Base-by-base conservation (phyloP, 495 filamentous ascomycete species). In the Amniculicola lignicola region DNA sequence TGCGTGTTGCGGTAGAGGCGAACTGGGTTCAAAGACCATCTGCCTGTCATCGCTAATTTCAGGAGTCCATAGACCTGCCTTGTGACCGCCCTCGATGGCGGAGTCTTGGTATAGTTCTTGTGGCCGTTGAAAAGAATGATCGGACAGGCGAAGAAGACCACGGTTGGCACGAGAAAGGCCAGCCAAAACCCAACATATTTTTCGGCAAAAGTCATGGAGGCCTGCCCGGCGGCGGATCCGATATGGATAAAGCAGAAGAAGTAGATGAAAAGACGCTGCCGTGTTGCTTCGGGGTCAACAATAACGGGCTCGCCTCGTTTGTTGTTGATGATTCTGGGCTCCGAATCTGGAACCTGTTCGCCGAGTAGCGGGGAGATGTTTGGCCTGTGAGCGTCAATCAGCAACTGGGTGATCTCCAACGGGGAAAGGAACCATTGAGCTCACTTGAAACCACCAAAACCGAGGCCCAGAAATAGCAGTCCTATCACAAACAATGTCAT, bases 121-220 rank as follows among this genome's bases (percentile, higher is more conserved):
- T 23, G 19, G n/a, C 7, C 9, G 7, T 4, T 7, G 19, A 9
- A 51, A 2, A 57, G 22, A 2, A 49, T 33, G 19, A 33, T 11
- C 3, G 45, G 45, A 41, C 46, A 55, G 9, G 35, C 16, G 12
- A 44, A 19, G 19, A 40, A 50, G 14, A 29, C 24, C 5, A 57
- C 29, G 3, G 45, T 25, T 24, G 53, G 36, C 14, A 52, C 16
- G 7, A 35, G 65, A 60, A 68, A 89, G 0, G 83, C 74, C n/a
- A 88, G 75, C 77, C 81, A 90, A 72, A 88, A 90, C 15, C 86
- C 86, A 43, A 89, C 80, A 46, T 86, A 86, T 54, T 84, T 79
- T 70, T 86, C 85, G 4, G 79, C 78, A 61, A 84, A 86, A 21
- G 81, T 79, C 79, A 84, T 78, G 27, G 62, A 67, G 11, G 77